A percentile compares a stretch with the other conserved stretches of the same genome.
phyloP scores from a whole-genome alignment of 768 basidiomycete genomes.

The Podaxis rugospora region DNA sequence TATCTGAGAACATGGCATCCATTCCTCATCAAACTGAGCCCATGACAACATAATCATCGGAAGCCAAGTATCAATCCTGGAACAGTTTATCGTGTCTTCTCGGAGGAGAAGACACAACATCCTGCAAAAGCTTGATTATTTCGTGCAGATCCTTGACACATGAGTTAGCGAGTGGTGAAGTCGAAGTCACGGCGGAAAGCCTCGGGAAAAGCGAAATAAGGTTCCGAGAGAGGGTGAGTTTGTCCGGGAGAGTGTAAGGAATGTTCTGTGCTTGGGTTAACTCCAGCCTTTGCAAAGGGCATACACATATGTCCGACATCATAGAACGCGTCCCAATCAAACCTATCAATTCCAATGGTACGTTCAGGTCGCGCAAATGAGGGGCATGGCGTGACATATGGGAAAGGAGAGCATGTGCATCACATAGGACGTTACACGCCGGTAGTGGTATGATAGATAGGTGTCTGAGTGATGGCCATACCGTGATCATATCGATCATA shows the following conservation, averaged over 20 bases:
- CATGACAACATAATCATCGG: not conserved
- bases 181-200: not conserved
- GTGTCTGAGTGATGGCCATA: not conserved
- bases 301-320: too few species aligned
- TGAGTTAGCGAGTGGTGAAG: not conserved
- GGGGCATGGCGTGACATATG: too few species aligned
- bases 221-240: not conserved
- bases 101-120: not conserved
- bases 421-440: not conserved
- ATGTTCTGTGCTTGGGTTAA: too few species aligned
- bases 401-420: not conserved
- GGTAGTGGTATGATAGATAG: not conserved
- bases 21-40: not conserved
- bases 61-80: not conserved
- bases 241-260: not conserved
- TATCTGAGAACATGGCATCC: too few species aligned
- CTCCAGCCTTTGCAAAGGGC: too few species aligned
- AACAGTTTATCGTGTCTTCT: not conserved
- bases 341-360: too few species aligned
- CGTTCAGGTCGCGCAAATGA: too few species aligned
- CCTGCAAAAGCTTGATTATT: not conserved
- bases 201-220: slow-evolving; percentile 1
- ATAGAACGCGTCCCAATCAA: too few species aligned
- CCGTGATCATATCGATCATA: not conserved
- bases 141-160: not conserved